Evolutionary conservation across 768 basidiomycete genomes (phyloP).

Genomic region (Lyophyllum decastes): DNA sequence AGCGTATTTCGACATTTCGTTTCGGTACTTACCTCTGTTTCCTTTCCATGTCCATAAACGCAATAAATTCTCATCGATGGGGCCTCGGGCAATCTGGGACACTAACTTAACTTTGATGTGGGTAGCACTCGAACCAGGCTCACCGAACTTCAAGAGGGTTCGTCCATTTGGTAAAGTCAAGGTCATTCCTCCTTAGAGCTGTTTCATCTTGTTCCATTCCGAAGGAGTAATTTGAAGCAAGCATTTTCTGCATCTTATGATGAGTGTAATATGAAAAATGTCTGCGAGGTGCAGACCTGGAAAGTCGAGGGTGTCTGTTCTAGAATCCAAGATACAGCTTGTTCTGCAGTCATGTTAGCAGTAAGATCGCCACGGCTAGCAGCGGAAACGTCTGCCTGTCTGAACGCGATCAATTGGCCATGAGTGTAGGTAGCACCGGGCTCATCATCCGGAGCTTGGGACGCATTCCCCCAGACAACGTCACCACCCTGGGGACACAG

Average conservation of each 20-base stretch:
- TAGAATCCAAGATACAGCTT: conserved; percentile 78
- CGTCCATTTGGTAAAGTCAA: conserved; percentile 85
- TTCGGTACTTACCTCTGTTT: conserved; percentile 73
- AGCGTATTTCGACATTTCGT: neutral
- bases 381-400: conserved; percentile 30
- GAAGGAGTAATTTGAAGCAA: conserved; percentile 82
- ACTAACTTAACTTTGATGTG: neutral
- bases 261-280: conserved; percentile 1
- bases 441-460: conserved; percentile 80
- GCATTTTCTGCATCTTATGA: conserved; percentile 63
- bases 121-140: conserved; percentile 1
- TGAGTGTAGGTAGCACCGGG: conserved; percentile 58
- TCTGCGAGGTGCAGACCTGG: conserved; percentile 47
- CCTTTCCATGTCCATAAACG: conserved; percentile 93
- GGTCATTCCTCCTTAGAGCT: conserved; percentile 62
- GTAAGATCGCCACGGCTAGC: conserved; percentile 22
- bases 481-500: conserved; percentile 66
- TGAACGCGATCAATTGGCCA: conserved; percentile 84
- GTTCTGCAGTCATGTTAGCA: conserved; percentile 75
- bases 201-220: conserved; percentile 81
- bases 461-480: conserved; percentile 77
- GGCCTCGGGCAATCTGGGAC: conserved; percentile 76
- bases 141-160: conserved; percentile 86
- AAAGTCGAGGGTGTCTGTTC: conserved; percentile 82
- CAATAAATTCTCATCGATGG: conserved; percentile 93